Conservation (phyloP, 2,329 filamentous ascomycete genomes). For the Sporothrix curviconia region DNA sequence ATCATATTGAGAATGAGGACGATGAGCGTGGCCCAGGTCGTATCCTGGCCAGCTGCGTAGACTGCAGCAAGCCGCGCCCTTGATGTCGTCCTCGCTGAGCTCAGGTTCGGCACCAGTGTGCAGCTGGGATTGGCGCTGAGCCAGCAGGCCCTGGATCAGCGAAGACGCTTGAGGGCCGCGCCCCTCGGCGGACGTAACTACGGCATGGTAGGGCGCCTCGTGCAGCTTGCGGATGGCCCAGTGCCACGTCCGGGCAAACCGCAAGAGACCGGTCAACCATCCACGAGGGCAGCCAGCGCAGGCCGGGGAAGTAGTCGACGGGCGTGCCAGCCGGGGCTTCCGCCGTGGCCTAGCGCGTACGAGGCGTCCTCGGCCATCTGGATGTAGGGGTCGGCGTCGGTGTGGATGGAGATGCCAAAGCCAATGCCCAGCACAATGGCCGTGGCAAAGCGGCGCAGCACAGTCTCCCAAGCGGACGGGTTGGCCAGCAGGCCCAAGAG, state of each 20-base stretch:
- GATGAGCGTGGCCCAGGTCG: conserved; percentile 34
- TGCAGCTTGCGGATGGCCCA: conserved; percentile 24
- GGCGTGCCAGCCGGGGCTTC: conserved; percentile 17
- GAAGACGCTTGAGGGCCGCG: not conserved
- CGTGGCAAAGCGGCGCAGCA: conserved; percentile 33
- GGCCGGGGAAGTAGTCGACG: conserved; percentile 18
- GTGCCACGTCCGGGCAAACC: conserved; percentile 14
- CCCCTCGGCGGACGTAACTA: not conserved
- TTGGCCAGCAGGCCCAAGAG: conserved; percentile 27
- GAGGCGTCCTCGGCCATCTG: conserved; percentile 28
- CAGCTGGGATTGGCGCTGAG: conserved; percentile 14
- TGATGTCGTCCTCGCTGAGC: conserved; percentile 28
- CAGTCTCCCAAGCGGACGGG: conserved; percentile 32
- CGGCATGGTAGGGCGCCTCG: conserved; percentile 22
- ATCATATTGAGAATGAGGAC: conserved; percentile 43
- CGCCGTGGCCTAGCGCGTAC: conserved; percentile 18
- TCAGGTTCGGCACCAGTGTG: conserved; percentile 20
- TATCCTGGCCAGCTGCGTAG: conserved; percentile 38
- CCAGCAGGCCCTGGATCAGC: conserved; percentile 10
- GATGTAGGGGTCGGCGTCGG: conserved; percentile 34
- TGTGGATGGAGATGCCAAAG: conserved; percentile 35
- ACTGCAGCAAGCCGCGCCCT: conserved; percentile 31
- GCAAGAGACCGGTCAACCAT: conserved; percentile 14
- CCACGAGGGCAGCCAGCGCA: conserved; percentile 17
- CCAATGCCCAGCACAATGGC: conserved; percentile 38